Percentiles rank a stretch among this genome's conserved stretches.
Conservation (phyloP, 306 rosid genomes). For the Dicorynia guianensis region DNA sequence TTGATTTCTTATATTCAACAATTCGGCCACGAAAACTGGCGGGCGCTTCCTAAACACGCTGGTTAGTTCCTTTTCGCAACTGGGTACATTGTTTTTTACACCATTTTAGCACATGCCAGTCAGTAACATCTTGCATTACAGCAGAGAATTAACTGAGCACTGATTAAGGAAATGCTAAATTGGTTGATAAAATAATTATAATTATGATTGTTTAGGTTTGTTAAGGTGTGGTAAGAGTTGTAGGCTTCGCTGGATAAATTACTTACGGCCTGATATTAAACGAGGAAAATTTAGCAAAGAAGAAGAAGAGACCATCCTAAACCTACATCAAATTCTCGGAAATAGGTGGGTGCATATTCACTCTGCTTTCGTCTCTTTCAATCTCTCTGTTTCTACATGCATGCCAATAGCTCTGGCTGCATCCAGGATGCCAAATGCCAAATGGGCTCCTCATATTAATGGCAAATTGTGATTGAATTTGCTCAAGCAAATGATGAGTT, state of each 20-base stretch:
- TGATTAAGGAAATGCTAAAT: background rate
- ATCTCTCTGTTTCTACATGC: background rate
- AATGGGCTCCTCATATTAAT: too few species aligned
- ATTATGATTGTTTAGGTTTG: constrained; percentile 60
- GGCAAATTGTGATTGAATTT: constrained; percentile 23
- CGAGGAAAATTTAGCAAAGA: constrained; percentile 86
- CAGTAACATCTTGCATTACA: background rate
- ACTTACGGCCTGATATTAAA: constrained; percentile 86
- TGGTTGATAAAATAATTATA: background rate
- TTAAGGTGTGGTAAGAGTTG: constrained; percentile 98
- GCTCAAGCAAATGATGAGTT: background rate
- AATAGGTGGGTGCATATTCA: constrained; percentile 61
- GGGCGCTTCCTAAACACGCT: constrained; percentile 96
- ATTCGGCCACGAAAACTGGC: constrained; percentile 90
- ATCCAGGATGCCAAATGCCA: too few species aligned
- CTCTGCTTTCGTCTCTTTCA: background rate
- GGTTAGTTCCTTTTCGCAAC: constrained; percentile 49
- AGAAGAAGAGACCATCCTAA: constrained; percentile 77
- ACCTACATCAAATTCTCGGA: constrained; percentile 75
- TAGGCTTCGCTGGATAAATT: constrained; percentile 93
- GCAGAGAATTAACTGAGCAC: background rate
- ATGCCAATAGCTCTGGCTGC: background rate
- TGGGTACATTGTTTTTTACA: background rate
- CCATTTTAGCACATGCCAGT: too few species aligned
- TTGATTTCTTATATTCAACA: constrained; percentile 60